phyloP scores from a whole-genome alignment of 306 rosid species.

The Potentilla sterilis region DNA sequence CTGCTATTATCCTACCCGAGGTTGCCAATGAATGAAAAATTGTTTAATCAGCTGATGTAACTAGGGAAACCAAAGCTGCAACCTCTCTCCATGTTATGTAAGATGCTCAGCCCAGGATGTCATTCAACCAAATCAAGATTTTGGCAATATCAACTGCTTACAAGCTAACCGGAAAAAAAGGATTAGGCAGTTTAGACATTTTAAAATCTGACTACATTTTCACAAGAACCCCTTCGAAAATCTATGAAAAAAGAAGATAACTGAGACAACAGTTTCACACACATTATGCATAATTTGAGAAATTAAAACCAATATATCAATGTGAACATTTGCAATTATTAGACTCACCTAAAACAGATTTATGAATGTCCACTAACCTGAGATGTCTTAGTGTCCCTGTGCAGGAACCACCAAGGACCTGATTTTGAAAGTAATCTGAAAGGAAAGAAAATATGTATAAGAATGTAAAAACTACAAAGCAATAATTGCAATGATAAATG shows the following conservation, averaged over 20 bases:
- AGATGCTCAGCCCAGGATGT: not conserved
- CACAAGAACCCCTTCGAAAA: no score
- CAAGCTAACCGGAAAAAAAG: conserved; percentile 18
- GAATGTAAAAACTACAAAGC: not conserved
- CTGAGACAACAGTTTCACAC: not conserved
- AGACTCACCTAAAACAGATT: not conserved
- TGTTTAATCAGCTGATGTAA: not conserved
- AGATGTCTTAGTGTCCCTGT: conserved; percentile 43
- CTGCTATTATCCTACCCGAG: not conserved
- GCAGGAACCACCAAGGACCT: conserved; percentile 96
- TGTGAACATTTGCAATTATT: not conserved
- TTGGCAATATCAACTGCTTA: conserved; percentile 18
- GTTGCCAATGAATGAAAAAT: not conserved
- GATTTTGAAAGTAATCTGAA: conserved; percentile 70
- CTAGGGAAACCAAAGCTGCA: not conserved
- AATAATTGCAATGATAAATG: conserved; percentile 4
- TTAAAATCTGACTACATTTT: not conserved
- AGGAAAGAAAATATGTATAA: conserved; percentile 19
- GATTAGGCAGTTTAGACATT: conserved; percentile 2
- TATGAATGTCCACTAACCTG: conserved; percentile 44
- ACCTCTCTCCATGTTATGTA: conserved; percentile 6
- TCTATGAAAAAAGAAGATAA: not conserved
- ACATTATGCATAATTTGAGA: not conserved
- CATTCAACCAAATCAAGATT: conserved; percentile 15
- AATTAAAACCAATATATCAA: no score